Conservation (phyloP, 306 rosid genomes). For the Pyrus communis region DNA sequence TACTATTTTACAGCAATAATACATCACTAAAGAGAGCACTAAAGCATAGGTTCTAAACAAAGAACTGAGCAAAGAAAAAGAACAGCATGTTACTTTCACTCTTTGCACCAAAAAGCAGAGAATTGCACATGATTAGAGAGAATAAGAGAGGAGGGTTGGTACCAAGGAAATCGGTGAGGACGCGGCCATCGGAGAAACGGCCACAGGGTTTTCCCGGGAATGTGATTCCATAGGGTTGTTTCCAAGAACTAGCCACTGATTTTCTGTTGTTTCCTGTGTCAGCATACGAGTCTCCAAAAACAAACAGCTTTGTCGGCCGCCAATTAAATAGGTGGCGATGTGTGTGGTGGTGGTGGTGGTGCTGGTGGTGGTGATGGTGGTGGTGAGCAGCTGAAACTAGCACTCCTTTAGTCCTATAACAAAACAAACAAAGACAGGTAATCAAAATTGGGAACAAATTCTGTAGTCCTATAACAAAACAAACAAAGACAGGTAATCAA, state of each 20-base stretch:
- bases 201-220: conserved; percentile 56
- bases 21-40: neutral
- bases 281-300: conserved; percentile 45
- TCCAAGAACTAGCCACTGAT: conserved; percentile 32
- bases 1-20: neutral
- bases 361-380: conserved; percentile 1
- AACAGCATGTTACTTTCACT: conserved; percentile 19
- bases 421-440: neutral
- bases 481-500: neutral
- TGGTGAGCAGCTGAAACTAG: conserved; percentile 1
- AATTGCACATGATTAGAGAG: neutral
- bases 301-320: conserved; percentile 34
- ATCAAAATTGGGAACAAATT: neutral
- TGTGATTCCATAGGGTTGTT: conserved; percentile 44
- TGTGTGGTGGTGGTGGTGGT: neutral
- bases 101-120: neutral
- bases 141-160: neutral
- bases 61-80: neutral
- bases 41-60: neutral
- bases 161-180: conserved; percentile 46
- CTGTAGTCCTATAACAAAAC: neutral
- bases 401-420: neutral
- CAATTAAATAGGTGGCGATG: conserved; percentile 8
- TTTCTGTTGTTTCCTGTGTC: conserved; percentile 46
- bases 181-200: conserved; percentile 52